These are phyloP conservation scores for Petunia secreta DNA, from an alignment of 257 asterid species.

Conservation along the genomic window DNA sequence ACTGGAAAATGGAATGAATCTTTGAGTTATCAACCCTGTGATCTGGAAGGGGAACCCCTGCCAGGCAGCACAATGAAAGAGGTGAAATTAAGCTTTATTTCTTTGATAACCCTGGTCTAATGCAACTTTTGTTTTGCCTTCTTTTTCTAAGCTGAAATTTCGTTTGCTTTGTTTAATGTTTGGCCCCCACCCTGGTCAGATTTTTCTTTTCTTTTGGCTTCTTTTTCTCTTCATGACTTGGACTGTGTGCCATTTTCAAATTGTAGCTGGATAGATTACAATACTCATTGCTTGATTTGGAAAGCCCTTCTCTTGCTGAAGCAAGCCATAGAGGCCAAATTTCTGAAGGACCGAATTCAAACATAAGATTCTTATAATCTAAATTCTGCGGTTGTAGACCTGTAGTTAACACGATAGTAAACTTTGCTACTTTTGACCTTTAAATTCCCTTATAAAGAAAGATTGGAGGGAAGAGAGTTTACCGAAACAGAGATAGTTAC, in stretches of 20 bases:
- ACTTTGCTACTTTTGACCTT: neutral
- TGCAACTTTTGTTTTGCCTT: slow-evolving; percentile 10
- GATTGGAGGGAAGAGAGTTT: neutral
- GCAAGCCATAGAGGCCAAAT: neutral
- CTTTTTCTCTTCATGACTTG: neutral
- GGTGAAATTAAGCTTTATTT: slow-evolving; percentile 45
- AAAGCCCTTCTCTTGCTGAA: neutral
- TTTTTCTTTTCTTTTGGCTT: neutral
- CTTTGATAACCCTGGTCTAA: slow-evolving; percentile 11
- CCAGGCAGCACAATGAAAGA: slow-evolving; percentile 87
- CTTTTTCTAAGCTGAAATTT: slow-evolving; percentile 14
- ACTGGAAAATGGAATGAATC: slow-evolving; percentile 96
- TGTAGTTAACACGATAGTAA: neutral
- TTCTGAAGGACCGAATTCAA: neutral
- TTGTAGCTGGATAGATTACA: neutral
- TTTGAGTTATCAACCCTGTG: slow-evolving; percentile 94
- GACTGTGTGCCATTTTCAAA: slow-evolving; percentile 11
- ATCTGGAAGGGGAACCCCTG: slow-evolving; percentile 95
- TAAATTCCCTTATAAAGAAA: neutral
- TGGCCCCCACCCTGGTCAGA: neutral
- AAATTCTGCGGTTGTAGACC: neutral
- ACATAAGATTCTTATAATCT: neutral
- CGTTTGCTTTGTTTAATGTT: neutral
- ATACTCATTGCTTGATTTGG: neutral
- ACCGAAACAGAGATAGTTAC: neutral